Base-by-base conservation (phyloP, 139 green algal species). In the Ettlia oleoabundans region DNA sequence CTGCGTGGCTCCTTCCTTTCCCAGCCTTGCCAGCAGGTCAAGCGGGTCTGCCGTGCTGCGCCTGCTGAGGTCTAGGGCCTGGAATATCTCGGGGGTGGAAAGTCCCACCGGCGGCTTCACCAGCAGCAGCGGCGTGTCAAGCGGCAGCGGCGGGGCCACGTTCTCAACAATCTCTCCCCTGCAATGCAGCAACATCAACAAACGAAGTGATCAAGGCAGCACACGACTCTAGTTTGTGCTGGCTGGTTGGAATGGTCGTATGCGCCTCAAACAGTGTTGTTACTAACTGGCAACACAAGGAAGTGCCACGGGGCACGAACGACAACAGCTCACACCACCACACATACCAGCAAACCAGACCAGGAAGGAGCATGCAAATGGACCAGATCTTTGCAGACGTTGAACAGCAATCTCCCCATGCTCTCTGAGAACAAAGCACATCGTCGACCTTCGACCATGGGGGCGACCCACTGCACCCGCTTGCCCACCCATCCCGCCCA, bases 161-260 rank as follows among this genome's bases (percentile, higher is more conserved):
- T 98, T 81, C 74, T 98, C 94, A 35, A 99, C 97, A 15, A 99
- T 90, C 82, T 99, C 95, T 8, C 95, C 95, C 18, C 94, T 87
- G 69, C 72, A n/a, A n/a, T n/a, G n/a, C n/a, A n/a, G n/a, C n/a
- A 82, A 24, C 47, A 58, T 10, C 47, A 58, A 58, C 47, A 58
- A 58, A 58, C n/a, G 55, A 15, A n/a, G 15, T 65, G 55, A 22
- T 28, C 55, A 9, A 65, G 55, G 47, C 47, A 58, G 47, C 47
- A 58, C n/a, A n/a, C n/a, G n/a, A n/a, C n/a, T n/a, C n/a, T n/a
- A n/a, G n/a, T n/a, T n/a, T n/a, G n/a, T n/a, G n/a, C 47, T 58
- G 47, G 47, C 47, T 10, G 47, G 47, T 10, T 24, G 47, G 47
- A 58, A 58, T 58, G 47, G n/a, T n/a, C n/a, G n/a, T n/a, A n/a